Evolutionary conservation across 352 stramenopile species (phyloP).

Genomic region (Phytophthora nicotianae): DNA sequence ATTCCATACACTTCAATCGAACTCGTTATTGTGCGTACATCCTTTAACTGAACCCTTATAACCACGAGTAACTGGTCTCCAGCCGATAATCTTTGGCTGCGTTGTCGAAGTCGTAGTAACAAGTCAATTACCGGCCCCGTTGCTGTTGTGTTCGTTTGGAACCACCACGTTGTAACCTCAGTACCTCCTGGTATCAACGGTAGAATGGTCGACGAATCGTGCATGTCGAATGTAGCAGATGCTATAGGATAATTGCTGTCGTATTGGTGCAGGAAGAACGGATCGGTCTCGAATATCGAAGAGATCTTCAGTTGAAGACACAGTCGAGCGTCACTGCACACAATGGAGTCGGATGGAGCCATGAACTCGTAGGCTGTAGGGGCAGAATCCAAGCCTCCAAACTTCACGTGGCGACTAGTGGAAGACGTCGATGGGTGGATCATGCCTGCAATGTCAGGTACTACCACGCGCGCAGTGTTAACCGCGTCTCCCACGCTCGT

Average conservation of each 20-base stretch:
- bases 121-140: constrained; percentile 28
- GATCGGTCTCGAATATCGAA: constrained; percentile 32
- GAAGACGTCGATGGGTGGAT: constrained; percentile 29
- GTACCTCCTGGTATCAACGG: constrained; percentile 22
- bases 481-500: too few species aligned
- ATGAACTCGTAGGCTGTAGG: constrained; percentile 19
- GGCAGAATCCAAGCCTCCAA: constrained; percentile 10
- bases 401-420: constrained; percentile 21
- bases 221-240: constrained; percentile 35
- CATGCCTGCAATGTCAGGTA: constrained; percentile 40
- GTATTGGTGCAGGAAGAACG: constrained; percentile 39
- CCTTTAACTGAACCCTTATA: constrained; percentile 15
- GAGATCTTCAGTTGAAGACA: constrained; percentile 39
- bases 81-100: constrained; percentile 34
- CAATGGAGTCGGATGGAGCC: neutral
- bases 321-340: constrained; percentile 13
- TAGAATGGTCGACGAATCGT: constrained; percentile 10
- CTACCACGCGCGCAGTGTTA: constrained; percentile 5
- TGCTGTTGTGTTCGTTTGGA: constrained; percentile 23
- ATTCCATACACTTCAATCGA: constrained; percentile 28
- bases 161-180: constrained; percentile 34
- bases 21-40: constrained; percentile 8
- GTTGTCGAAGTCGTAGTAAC: constrained; percentile 42
- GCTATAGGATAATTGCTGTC: constrained; percentile 22
- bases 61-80: constrained; percentile 40